Percentiles rank a stretch among this genome's conserved stretches.
Conservation (phyloP, 257 asterid genomes). For the Ligustrum vulgare region DNA sequence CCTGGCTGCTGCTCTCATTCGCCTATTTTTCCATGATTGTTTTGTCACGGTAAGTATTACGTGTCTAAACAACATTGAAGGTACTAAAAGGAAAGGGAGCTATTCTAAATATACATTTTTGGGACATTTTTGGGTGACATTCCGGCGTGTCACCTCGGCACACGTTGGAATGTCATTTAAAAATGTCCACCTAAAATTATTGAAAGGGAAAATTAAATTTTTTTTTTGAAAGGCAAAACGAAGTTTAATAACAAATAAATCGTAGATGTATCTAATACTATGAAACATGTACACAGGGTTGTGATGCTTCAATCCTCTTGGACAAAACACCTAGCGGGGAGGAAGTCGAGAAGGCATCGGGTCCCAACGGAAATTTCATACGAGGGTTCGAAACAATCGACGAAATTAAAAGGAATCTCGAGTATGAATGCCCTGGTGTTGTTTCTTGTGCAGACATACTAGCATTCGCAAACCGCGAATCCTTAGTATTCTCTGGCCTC, state of each 20-base stretch:
- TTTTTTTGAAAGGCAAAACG: no score
- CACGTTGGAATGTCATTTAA: no score
- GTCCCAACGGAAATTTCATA: conserved; percentile 37
- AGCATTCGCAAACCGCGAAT: conserved; percentile 49
- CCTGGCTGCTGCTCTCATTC: conserved; percentile 48
- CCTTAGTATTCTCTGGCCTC: conserved; percentile 52
- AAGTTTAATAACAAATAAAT: not conserved
- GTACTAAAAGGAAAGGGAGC: no score
- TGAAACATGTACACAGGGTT: conserved; percentile 43
- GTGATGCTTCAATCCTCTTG: conserved; percentile 68
- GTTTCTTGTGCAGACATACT: conserved; percentile 69
- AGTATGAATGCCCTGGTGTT: conserved; percentile 52
- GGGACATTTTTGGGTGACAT: no score
- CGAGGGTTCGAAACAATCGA: conserved; percentile 51
- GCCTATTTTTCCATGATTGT: conserved; percentile 67
- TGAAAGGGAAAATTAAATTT: no score
- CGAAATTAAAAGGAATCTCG: conserved; percentile 43
- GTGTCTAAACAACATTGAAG: not conserved
- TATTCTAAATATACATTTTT: no score
- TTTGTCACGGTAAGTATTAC: conserved; percentile 44
- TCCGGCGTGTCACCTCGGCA: no score
- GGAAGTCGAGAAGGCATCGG: conserved; percentile 52
- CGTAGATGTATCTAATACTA: no score
- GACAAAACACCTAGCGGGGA: conserved; percentile 49
- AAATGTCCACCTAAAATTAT: no score